Evolutionary conservation across 768 basidiomycete genomes (phyloP).

Genomic region (Kwoniella pini): DNA sequence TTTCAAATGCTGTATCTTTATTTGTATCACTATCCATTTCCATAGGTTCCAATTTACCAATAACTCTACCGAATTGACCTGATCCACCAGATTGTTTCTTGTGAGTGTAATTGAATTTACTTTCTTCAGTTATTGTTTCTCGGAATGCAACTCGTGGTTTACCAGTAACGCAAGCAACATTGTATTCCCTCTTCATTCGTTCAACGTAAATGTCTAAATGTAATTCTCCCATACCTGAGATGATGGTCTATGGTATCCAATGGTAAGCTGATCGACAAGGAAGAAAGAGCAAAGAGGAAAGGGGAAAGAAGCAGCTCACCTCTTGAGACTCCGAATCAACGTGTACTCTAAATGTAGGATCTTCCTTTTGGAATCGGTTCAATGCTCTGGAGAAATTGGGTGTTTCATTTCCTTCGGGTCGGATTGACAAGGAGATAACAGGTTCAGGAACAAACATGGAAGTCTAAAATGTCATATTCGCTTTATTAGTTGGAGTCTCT

Average conservation of each 20-base stretch:
- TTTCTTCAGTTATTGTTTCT: constrained; percentile 82
- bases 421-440: constrained; percentile 92
- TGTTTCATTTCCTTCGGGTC: constrained; percentile 85
- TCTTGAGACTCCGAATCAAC: constrained; percentile 92
- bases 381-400: constrained; percentile 96
- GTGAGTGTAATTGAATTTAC: constrained; percentile 86
- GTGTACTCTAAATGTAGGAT: constrained; percentile 97
- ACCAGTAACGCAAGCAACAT: constrained; percentile 86
- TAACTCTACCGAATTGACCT: constrained; percentile 92
- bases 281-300: too few species aligned
- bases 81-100: constrained; percentile 98
- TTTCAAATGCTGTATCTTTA: constrained; percentile 75
- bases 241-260: too few species aligned
- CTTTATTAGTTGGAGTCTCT: constrained; percentile 4
- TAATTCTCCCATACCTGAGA: constrained; percentile 98
- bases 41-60: constrained; percentile 88
- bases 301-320: constrained; percentile 63
- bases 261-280: too few species aligned
- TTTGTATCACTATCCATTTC: constrained; percentile 73
- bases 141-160: constrained; percentile 96
- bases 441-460: constrained; percentile 99
- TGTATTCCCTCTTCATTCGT: constrained; percentile 97
- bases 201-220: constrained; percentile 99
- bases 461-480: constrained; percentile 61
- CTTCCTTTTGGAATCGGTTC: constrained; percentile 97